Conservation (phyloP, 2,329 filamentous ascomycete species). For the Fusarium tricinctum region DNA sequence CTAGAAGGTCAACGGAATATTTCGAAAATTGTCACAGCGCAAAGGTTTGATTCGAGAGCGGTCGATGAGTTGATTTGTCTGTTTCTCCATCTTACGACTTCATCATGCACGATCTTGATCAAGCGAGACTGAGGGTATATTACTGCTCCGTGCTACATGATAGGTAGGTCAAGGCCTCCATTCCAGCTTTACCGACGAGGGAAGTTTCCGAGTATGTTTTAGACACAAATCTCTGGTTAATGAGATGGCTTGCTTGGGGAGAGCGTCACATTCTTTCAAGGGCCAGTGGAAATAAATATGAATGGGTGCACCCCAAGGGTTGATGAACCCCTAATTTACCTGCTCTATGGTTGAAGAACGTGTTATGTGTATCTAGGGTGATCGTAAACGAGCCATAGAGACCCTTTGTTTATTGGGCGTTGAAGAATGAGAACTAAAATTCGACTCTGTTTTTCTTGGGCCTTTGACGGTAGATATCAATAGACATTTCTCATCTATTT, state of each 20-base stretch:
- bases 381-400: conserved; percentile 18
- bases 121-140: conserved; percentile 6
- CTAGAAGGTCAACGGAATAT: conserved; percentile 34
- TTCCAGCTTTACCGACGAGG: conserved; percentile 21
- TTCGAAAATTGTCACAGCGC: conserved; percentile 1
- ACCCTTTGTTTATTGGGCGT: conserved; percentile 21
- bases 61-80: conserved; percentile 20
- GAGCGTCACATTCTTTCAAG: conserved; percentile 35
- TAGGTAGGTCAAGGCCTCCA: conserved; percentile 15
- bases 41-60: conserved; percentile 18
- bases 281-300: conserved; percentile 38
- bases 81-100: conserved; percentile 33
- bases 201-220: conserved; percentile 13
- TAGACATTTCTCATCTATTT: too few relatives aligned
- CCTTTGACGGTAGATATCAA: too few relatives aligned
- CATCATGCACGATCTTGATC: conserved; percentile 20
- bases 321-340: conserved; percentile 1
- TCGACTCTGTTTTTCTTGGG: background rate
- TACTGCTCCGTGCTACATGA: conserved; percentile 1
- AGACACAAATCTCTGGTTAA: conserved; percentile 33
- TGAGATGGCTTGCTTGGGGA: conserved; percentile 12
- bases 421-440: background rate
- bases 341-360: conserved; percentile 11
- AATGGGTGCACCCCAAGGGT: conserved; percentile 4
- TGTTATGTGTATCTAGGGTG: conserved; percentile 25